Conservation (phyloP, 805 yeast species). For the Wickerhamomyces sydowiorum region DNA sequence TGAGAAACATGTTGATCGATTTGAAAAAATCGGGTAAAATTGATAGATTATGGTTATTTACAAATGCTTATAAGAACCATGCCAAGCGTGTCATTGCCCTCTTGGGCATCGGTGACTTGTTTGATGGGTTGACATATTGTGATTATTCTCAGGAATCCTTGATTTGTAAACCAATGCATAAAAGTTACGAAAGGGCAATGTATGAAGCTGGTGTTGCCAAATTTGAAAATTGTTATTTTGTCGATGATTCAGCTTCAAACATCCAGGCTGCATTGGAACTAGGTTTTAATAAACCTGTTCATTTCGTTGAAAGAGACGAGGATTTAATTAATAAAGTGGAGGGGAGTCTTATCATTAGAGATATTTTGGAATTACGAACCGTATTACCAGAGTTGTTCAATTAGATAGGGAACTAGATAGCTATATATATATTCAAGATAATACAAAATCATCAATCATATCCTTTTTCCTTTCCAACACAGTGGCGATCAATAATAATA, state of each 20-base stretch:
- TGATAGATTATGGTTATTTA: constrained; percentile 82
- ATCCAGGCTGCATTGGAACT: constrained; percentile 64
- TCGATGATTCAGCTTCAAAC: constrained; percentile 84
- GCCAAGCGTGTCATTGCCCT: constrained; percentile 75
- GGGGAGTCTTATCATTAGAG: constrained; percentile 49
- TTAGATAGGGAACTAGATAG: not conserved
- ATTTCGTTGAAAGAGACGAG: constrained; percentile 66
- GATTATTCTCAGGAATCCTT: constrained; percentile 67
- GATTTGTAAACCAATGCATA: constrained; percentile 84
- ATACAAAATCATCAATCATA: not conserved
- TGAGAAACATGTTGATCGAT: constrained; percentile 46
- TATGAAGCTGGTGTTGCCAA: constrained; percentile 51
- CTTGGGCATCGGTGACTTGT: constrained; percentile 85
- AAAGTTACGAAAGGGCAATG: constrained; percentile 62
- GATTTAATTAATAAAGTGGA: constrained; percentile 35
- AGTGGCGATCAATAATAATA: constrained; percentile 2
- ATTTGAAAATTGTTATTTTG: constrained; percentile 54
- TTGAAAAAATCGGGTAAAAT: constrained; percentile 43
- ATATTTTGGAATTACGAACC: constrained; percentile 44
- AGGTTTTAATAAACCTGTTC: constrained; percentile 71
- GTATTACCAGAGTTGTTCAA: constrained; percentile 20
- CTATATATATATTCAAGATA: not conserved
- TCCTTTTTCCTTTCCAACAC: not conserved
- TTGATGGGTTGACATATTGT: constrained; percentile 92
- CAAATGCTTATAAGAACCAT: constrained; percentile 92